Evolutionary conservation across 2,329 filamentous ascomycete species (phyloP).

Genomic region (Pseudovirgaria hyperparasitica): DNA sequence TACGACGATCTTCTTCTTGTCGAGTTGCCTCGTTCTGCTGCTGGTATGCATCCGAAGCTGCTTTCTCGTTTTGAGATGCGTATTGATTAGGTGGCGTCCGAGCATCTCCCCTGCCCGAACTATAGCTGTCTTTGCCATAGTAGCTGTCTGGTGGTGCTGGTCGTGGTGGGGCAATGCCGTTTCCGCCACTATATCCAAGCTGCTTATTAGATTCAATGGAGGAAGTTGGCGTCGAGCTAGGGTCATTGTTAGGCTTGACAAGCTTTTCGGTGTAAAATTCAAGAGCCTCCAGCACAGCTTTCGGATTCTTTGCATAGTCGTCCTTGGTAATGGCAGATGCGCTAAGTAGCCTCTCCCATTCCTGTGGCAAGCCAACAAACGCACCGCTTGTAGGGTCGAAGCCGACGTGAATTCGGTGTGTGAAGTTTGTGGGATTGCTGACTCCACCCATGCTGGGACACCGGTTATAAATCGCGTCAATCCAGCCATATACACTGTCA

Average conservation of each 20-base stretch:
- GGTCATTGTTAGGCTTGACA: slow-evolving; percentile 61
- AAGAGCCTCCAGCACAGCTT: slow-evolving; percentile 57
- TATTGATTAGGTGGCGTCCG: slow-evolving; percentile 17
- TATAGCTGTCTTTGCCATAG: slow-evolving; percentile 34
- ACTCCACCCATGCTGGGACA: slow-evolving; percentile 97
- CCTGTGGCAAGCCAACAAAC: slow-evolving; percentile 84
- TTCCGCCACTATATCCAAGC: slow-evolving; percentile 33
- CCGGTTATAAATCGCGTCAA: slow-evolving; percentile 92
- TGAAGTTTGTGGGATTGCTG: slow-evolving; percentile 97
- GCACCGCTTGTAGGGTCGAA: slow-evolving; percentile 93
- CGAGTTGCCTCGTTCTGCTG: slow-evolving; percentile 16
- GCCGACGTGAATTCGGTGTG: slow-evolving; percentile 90
- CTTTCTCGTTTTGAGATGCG: slow-evolving; percentile 6
- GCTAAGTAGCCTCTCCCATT: slow-evolving; percentile 95
- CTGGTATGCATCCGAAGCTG: slow-evolving; percentile 19
- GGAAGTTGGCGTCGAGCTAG: slow-evolving; percentile 56
- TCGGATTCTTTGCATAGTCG: slow-evolving; percentile 91
- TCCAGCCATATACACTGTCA: slow-evolving; percentile 97
- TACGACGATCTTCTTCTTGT: slow-evolving; percentile 25
- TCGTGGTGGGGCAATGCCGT: slow-evolving; percentile 35
- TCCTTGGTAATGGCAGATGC: slow-evolving; percentile 97
- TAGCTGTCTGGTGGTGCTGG: slow-evolving; percentile 30
- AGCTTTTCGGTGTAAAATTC: slow-evolving; percentile 75
- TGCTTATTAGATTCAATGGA: slow-evolving; percentile 39
- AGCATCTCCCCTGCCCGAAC: slow-evolving; percentile 18